Conservation (phyloP, 306 rosid genomes). For the Dalbergia cultrata region DNA sequence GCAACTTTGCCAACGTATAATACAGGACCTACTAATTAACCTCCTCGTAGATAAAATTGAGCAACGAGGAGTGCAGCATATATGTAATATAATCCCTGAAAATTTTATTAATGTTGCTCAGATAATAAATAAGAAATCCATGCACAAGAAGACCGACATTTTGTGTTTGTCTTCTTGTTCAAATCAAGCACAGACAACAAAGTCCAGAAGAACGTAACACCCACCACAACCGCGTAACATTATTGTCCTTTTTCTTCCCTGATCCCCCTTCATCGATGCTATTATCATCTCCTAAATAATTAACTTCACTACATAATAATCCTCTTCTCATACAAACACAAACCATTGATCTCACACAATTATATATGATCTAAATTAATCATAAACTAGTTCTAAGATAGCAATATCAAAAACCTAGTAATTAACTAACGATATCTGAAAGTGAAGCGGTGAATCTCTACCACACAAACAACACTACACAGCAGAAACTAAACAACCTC, state of each 20-base stretch:
- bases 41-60: neutral
- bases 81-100: constrained; percentile 3
- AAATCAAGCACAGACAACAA: constrained; percentile 37
- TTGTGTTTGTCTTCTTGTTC: constrained; percentile 55
- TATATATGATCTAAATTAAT: constrained; percentile 1
- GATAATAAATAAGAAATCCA: constrained; percentile 32
- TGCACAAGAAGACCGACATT: constrained; percentile 49
- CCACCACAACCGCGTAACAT: constrained; percentile 13
- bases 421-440: neutral
- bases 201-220: constrained; percentile 29
- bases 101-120: constrained; percentile 38
- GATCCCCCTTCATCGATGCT: neutral
- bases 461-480: neutral
- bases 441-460: constrained; percentile 13
- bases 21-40: neutral
- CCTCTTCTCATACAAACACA: constrained; percentile 21
- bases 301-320: neutral
- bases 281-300: constrained; percentile 28
- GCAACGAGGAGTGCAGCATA: neutral
- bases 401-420: constrained; percentile 43
- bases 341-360: constrained; percentile 37
- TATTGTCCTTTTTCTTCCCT: constrained; percentile 19
- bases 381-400: constrained; percentile 27
- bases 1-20: neutral
- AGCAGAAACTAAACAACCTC: no score